Evolutionary conservation across 192 early-diverging fungal genomes (phyloP), one percentile per base, ranked within the genome.

Genomic region (Linnemannia schmuckeri): DNA sequence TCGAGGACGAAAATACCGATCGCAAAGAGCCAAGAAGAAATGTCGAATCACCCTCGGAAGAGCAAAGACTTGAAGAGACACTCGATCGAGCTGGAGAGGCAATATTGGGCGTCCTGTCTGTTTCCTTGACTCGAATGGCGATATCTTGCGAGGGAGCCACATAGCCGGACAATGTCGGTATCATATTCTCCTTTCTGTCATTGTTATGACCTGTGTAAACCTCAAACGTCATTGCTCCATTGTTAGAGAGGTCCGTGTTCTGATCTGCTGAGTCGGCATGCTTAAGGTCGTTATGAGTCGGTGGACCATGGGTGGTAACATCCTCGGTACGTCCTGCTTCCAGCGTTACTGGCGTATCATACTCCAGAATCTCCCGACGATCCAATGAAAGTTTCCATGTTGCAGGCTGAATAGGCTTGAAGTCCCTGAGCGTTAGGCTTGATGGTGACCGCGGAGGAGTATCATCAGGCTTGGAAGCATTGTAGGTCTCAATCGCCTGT

Each of bases 1-100:
- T 40, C 1, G 85, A 70, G 7, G 85, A 87, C 8, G 85, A 80
- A 49, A 87, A 87, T 2, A 81, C 79, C 0, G 79, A 75, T 15
- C 79, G 79, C 38, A 87, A 71, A n/a, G 85, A 81, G 75, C 78
- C 79, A 38, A 87, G 30, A 5, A 87, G 72, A 71, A 86, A 86
- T 15, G 83, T 86, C 27, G 83, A 76, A 33, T 86, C 83, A 4
- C 83, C 83, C 27, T 80, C 83, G 4, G 55, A 68, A 12, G 78
- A 72, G n/a, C 6, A 66, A 3, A 55, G 37, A 22, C 70, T 52
- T 2, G 85, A 87, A 3, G 74, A 75, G 24, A 57, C 24, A 47
- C 35, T 49, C 0, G 83, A 86, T 30, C 54, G 63, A 17, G 82
- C 61, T 2, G 77, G 83, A 22, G 81, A 77, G 0, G n/a, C 54